These are phyloP conservation scores for Phytophthora multivora DNA, from an alignment of 352 stramenopile genomes.

Conservation along the genomic window DNA sequence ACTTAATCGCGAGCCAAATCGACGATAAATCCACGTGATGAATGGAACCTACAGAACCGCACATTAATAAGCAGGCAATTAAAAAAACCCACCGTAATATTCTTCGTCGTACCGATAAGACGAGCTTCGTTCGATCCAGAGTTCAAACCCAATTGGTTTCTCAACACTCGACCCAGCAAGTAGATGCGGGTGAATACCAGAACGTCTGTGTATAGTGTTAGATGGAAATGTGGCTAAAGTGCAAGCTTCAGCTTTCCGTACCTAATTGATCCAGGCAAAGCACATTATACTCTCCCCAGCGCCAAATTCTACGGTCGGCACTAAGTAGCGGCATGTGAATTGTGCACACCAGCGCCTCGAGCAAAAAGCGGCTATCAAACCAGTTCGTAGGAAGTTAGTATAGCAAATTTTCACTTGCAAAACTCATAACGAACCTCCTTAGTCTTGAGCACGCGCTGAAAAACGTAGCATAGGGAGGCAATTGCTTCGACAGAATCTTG, in stretches of 20 bases:
- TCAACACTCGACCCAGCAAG: slow-evolving; percentile 54
- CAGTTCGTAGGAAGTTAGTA: not conserved
- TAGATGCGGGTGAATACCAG: slow-evolving; percentile 60
- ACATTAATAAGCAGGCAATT: not conserved
- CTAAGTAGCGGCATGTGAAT: slow-evolving; percentile 47
- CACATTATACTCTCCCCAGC: slow-evolving; percentile 28
- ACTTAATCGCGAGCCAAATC: slow-evolving; percentile 70
- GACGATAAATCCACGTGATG: slow-evolving; percentile 61
- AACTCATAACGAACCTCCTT: slow-evolving; percentile 24
- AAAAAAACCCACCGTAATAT: not conserved
- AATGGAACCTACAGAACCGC: slow-evolving; percentile 38
- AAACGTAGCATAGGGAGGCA: slow-evolving; percentile 37
- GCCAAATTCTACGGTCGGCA: slow-evolving; percentile 34
- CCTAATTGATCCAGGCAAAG: slow-evolving; percentile 60
- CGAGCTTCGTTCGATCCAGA: slow-evolving; percentile 42
- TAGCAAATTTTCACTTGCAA: not conserved
- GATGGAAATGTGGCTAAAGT: not conserved
- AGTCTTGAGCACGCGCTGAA: slow-evolving; percentile 45
- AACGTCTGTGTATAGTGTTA: slow-evolving; percentile 33
- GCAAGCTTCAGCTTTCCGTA: slow-evolving; percentile 5
- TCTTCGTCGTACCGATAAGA: slow-evolving; percentile 32
- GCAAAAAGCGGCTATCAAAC: slow-evolving; percentile 42
- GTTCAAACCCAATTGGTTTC: slow-evolving; percentile 52
- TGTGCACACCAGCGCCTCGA: slow-evolving; percentile 45
- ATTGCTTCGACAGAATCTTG: slow-evolving; percentile 49